phyloP scores from a whole-genome alignment of 345 rosid genomes.

The Eucalyptus melliodora region DNA sequence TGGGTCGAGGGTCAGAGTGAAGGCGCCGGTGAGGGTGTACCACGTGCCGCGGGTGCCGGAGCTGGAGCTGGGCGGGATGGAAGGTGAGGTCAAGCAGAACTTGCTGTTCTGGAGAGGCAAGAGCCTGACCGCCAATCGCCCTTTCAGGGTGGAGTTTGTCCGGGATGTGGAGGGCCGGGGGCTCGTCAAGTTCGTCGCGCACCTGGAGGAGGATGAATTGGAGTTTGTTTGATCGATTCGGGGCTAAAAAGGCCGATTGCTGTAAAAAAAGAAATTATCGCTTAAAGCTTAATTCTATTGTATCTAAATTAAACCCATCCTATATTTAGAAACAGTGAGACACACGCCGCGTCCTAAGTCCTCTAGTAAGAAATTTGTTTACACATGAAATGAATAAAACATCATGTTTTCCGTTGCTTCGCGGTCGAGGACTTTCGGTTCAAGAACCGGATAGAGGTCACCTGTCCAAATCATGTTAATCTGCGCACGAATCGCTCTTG shows the following conservation, averaged over 20 bases:
- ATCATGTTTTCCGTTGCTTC: neutral
- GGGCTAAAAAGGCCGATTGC: neutral
- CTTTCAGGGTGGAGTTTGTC: conserved; percentile 67
- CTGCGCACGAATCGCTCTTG: neutral
- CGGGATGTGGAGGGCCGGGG: conserved; percentile 57
- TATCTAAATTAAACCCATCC: neutral
- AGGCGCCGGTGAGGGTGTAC: conserved; percentile 70
- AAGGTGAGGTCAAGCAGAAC: conserved; percentile 67
- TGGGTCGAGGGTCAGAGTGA: conserved; percentile 72
- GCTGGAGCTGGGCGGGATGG: conserved; percentile 68
- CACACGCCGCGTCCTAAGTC: neutral
- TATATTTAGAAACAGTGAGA: neutral
- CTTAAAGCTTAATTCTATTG: neutral
- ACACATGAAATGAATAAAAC: neutral
- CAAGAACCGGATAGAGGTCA: neutral
- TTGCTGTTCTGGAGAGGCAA: conserved; percentile 70
- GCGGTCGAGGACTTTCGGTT: neutral
- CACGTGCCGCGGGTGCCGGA: conserved; percentile 73
- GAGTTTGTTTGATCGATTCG: conserved; percentile 25
- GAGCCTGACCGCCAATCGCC: conserved; percentile 69
- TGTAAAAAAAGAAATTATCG: neutral
- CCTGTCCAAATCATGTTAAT: neutral
- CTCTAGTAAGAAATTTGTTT: neutral
- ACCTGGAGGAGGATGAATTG: conserved; percentile 84
- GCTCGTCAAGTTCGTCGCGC: conserved; percentile 74